Conservation (phyloP, 805 yeast species). For the Candida golubevii region DNA sequence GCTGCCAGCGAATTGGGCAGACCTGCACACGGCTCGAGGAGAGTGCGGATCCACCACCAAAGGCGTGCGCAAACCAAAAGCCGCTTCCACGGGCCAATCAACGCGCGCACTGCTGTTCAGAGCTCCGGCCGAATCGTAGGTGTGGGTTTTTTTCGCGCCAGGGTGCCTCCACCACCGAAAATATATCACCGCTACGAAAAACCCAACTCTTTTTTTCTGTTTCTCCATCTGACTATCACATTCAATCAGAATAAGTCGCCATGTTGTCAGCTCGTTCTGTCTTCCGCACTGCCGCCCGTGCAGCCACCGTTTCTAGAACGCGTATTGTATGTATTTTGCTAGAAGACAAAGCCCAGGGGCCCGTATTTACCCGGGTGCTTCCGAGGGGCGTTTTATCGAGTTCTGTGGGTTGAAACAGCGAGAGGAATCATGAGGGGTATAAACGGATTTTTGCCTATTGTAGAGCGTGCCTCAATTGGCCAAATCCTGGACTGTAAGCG, state of each 20-base stretch:
- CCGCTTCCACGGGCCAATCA: conserved; percentile 12
- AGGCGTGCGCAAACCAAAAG: conserved; percentile 4
- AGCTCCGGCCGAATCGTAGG: conserved; percentile 18
- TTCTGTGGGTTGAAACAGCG: too few species aligned
- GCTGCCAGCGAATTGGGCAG: too few species aligned
- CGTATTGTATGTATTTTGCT: conserved; percentile 24
- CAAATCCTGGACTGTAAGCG: too few species aligned
- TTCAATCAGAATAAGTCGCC: conserved; percentile 22
- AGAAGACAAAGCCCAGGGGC: too few species aligned
- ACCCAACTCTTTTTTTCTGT: conserved; percentile 13
- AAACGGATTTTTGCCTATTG: too few species aligned
- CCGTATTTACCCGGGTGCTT: too few species aligned
- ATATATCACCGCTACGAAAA: conserved; percentile 14
- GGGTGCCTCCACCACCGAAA: conserved; percentile 14
- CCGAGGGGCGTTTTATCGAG: too few species aligned
- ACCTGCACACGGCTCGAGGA: too few species aligned
- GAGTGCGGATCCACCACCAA: too few species aligned
- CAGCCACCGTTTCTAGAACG: conserved; percentile 41
- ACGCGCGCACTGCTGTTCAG: conserved; percentile 9
- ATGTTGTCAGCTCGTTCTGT: conserved; percentile 86
- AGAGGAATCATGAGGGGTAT: too few species aligned
- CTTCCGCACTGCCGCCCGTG: conserved; percentile 80
- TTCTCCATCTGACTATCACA: conserved; percentile 16
- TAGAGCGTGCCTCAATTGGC: too few species aligned
- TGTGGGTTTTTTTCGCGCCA: conserved; percentile 17